Evolutionary conservation across 345 rosid species (phyloP).

Genomic region (Reutealis trisperma): DNA sequence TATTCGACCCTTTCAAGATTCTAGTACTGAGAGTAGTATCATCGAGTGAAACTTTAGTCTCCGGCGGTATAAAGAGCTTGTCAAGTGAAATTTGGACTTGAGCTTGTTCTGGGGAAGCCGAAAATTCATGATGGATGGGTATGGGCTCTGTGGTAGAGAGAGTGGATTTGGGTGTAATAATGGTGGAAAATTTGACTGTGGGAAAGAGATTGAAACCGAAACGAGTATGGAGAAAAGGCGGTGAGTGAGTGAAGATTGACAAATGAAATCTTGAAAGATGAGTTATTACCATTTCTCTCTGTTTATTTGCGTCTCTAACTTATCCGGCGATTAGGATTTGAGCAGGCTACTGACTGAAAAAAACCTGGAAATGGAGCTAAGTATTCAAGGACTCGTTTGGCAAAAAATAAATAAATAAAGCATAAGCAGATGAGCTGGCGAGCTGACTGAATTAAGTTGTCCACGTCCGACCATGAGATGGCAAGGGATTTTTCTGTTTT

Average conservation of each 20-base stretch:
- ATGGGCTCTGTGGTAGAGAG: slow-evolving; percentile 52
- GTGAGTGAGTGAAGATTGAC: slow-evolving; percentile 35
- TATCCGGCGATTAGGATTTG: not conserved
- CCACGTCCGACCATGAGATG: too few relatives aligned
- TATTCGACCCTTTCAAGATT: slow-evolving; percentile 83
- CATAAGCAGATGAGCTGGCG: too few relatives aligned
- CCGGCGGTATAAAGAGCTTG: slow-evolving; percentile 83
- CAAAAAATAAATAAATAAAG: too few relatives aligned
- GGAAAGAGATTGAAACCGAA: slow-evolving; percentile 29
- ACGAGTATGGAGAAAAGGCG: slow-evolving; percentile 25
- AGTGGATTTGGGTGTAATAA: slow-evolving; percentile 39
- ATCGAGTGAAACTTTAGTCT: slow-evolving; percentile 54
- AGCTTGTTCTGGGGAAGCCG: slow-evolving; percentile 25
- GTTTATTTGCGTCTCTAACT: not conserved
- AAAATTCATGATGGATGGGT: slow-evolving; percentile 27
- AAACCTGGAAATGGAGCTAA: not conserved
- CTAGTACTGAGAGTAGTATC: slow-evolving; percentile 46
- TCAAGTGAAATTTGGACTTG: slow-evolving; percentile 52
- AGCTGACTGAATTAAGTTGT: too few relatives aligned
- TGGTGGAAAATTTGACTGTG: slow-evolving; percentile 30
- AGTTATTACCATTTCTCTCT: not conserved
- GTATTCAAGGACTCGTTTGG: not conserved
- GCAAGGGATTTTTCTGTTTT: too few relatives aligned
- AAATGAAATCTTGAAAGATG: slow-evolving; percentile 53
- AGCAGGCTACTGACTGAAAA: not conserved